phyloP scores from a whole-genome alignment of 2,329 filamentous ascomycete genomes.

The Aspergillus sp. region DNA sequence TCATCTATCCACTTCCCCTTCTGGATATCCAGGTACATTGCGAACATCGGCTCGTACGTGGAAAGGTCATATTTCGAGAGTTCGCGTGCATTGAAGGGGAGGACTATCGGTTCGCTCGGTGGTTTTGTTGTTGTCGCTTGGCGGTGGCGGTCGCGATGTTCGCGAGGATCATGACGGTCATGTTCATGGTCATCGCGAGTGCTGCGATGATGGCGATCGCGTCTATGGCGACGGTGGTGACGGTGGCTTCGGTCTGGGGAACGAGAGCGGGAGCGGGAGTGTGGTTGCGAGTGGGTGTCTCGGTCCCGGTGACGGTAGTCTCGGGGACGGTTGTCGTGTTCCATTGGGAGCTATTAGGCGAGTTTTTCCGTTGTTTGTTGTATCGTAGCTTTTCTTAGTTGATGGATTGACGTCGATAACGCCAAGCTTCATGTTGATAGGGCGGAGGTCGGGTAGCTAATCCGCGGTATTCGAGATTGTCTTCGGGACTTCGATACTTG shows the following conservation, averaged over 20 bases:
- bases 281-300: conserved; percentile 7
- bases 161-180: conserved; percentile 10
- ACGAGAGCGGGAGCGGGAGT: conserved; percentile 27
- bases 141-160: conserved; percentile 1
- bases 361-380: background rate
- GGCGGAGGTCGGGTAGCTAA: no score
- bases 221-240: conserved; percentile 23
- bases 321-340: conserved; percentile 9
- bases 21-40: conserved; percentile 80
- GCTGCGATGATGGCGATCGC: conserved; percentile 13
- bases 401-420: background rate
- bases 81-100: conserved; percentile 61
- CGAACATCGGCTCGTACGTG: conserved; percentile 64
- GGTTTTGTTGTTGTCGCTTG: conserved; percentile 3
- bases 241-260: conserved; percentile 29
- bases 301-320: conserved; percentile 16
- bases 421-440: background rate
- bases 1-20: conserved; percentile 65
- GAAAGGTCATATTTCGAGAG: conserved; percentile 64
- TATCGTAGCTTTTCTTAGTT: background rate
- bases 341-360: conserved; percentile 10
- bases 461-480: no score
- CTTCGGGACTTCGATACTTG: no score
- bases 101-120: conserved; percentile 21
- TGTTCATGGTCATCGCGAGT: background rate